Evolutionary conservation across 768 basidiomycete species (phyloP).

Genomic region (Russula olivacea): DNA sequence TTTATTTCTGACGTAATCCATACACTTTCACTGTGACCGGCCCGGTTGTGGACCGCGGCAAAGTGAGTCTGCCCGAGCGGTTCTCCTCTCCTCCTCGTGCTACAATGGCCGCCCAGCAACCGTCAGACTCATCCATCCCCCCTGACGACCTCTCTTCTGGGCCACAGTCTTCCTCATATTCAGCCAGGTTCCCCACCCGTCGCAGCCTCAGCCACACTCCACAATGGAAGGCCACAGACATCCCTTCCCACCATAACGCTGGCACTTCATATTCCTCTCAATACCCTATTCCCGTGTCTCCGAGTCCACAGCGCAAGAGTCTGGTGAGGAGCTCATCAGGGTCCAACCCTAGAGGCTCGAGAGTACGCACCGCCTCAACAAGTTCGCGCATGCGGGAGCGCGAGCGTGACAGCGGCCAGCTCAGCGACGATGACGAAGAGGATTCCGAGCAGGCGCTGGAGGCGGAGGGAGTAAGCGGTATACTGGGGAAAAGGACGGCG

Average conservation of each 20-base stretch:
- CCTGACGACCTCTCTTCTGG: conserved; percentile 3
- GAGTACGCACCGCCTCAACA: conserved; percentile 55
- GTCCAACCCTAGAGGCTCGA: conserved; percentile 35
- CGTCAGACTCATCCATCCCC: neutral
- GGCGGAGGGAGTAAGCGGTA: conserved; percentile 35
- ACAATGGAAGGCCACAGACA: conserved; percentile 52
- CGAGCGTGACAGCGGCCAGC: conserved; percentile 30
- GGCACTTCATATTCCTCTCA: conserved; percentile 61
- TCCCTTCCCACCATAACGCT: conserved; percentile 59
- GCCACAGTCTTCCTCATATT: conserved; percentile 27
- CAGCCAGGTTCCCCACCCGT: conserved; percentile 31
- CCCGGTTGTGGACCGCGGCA: neutral
- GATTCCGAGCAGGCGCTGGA: conserved; percentile 36
- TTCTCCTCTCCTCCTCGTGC: neutral
- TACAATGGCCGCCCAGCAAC: conserved; percentile 14
- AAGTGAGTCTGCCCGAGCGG: too few relatives aligned
- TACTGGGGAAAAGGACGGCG: conserved; percentile 33
- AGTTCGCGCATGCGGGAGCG: conserved; percentile 55
- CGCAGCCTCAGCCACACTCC: conserved; percentile 48
- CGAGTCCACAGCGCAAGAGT: conserved; percentile 41
- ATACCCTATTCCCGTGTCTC: conserved; percentile 38
- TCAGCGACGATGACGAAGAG: conserved; percentile 24
- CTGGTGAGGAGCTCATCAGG: conserved; percentile 50
- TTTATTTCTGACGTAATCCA: conserved; percentile 1
- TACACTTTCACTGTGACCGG: neutral